Percentiles rank a stretch among this genome's conserved stretches.
Evolutionary conservation across 768 basidiomycete species (phyloP).

Genomic region (Pleurotus platypus): DNA sequence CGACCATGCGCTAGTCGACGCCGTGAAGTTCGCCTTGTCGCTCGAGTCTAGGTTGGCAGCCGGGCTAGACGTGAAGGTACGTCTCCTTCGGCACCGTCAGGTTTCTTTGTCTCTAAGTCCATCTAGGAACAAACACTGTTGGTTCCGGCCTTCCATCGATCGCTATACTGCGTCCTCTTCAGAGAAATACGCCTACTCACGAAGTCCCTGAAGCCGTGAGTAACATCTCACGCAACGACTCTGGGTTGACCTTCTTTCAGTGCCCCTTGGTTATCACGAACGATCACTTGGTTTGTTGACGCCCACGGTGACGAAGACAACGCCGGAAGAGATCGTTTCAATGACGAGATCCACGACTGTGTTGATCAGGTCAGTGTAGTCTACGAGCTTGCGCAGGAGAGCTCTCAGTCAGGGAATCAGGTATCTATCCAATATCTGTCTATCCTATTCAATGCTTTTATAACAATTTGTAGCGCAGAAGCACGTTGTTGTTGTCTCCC

Average conservation of each 20-base stretch:
- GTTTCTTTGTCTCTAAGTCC: background rate
- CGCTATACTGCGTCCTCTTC: constrained; percentile 59
- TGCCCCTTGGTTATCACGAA: constrained; percentile 42
- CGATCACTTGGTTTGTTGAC: constrained; percentile 41
- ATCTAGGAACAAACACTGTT: constrained; percentile 47
- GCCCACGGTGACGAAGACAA: constrained; percentile 31
- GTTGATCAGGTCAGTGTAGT: constrained; percentile 43
- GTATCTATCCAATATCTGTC: no score
- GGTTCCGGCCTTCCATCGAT: constrained; percentile 54
- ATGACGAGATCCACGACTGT: constrained; percentile 39
- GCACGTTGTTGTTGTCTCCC: constrained; percentile 35
- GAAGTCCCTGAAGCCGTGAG: constrained; percentile 62
- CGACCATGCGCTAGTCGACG: constrained; percentile 27
- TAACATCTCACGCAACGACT: background rate
- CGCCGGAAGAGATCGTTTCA: constrained; percentile 28
- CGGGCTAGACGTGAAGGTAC: constrained; percentile 56
- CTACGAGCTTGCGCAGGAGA: constrained; percentile 49
- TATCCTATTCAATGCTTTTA: no score
- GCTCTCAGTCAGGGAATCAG: constrained; percentile 26
- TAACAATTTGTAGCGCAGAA: constrained; percentile 31
- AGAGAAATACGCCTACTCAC: constrained; percentile 62
- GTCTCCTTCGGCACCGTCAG: background rate
- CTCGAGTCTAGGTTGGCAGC: constrained; percentile 56
- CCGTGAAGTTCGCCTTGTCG: constrained; percentile 43
- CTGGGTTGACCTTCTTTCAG: constrained; percentile 19